Conservation (phyloP, 306 rosid species). For the Luffa aegyptiaca region DNA sequence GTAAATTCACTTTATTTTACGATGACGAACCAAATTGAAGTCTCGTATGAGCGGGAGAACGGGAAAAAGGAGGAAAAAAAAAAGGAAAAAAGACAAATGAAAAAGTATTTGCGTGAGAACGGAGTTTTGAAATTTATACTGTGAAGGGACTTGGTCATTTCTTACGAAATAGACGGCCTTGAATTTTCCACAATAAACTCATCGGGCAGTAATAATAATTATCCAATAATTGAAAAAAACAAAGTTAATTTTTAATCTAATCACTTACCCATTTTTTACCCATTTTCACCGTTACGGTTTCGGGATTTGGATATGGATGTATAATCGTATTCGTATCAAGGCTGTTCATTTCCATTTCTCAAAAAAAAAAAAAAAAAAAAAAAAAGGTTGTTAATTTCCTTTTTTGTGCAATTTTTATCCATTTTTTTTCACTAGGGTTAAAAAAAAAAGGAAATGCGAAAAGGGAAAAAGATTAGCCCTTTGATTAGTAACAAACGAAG, state of each 20-base stretch:
- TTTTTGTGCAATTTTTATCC: not conserved
- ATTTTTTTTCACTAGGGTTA: too few species aligned
- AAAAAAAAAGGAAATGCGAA: not conserved
- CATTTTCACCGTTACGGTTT: too few species aligned
- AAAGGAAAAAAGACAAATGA: not conserved
- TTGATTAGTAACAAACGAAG: not conserved
- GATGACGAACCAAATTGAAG: not conserved
- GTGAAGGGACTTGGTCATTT: not conserved
- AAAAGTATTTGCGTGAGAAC: not conserved
- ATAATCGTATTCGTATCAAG: not conserved
- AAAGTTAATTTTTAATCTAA: too few species aligned
- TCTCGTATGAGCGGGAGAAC: not conserved
- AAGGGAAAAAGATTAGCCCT: not conserved
- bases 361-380: too few species aligned
- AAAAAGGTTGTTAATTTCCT: not conserved
- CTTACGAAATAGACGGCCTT: not conserved
- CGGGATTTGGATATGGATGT: not conserved
- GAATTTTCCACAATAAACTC: not conserved
- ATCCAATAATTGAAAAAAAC: too few species aligned
- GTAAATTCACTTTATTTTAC: not conserved
- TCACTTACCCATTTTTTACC: too few species aligned
- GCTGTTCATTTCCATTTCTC: not conserved
- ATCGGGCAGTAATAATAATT: not conserved
- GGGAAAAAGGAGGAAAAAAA: not conserved
- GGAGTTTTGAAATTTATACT: not conserved